Evolutionary conservation across 75 land plant species (phyloP).

Genomic region (Pinus taeda): DNA sequence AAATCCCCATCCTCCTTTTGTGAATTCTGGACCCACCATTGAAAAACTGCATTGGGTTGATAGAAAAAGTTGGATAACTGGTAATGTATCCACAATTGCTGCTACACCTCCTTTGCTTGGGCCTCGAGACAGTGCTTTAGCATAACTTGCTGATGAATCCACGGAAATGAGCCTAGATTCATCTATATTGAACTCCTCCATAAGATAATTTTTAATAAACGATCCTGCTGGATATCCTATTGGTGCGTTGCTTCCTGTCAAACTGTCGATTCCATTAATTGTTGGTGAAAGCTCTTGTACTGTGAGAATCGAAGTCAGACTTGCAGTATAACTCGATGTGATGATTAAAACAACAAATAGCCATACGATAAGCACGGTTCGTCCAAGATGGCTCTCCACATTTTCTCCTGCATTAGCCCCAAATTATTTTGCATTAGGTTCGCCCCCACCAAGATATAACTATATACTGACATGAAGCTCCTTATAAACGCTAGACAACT

Average conservation of each 20-base stretch:
- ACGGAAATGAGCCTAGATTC: conserved; percentile 24
- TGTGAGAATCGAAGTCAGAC: conserved; percentile 59
- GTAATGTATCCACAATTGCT: conserved; percentile 24
- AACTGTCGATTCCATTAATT: conserved; percentile 25
- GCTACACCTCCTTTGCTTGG: conserved; percentile 18
- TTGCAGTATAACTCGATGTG: conserved; percentile 58
- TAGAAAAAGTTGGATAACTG: conserved; percentile 24
- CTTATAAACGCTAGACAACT: background rate
- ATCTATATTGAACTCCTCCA: conserved; percentile 20
- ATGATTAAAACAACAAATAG: conserved; percentile 49
- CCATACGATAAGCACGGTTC: conserved; percentile 55
- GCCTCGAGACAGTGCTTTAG: conserved; percentile 12
- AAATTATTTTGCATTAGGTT: background rate
- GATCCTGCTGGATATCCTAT: conserved; percentile 50
- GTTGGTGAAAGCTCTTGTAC: conserved; percentile 38
- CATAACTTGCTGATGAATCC: conserved; percentile 19
- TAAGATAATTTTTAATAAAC: conserved; percentile 25
- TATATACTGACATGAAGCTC: too few relatives aligned
- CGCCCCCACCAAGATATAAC: background rate
- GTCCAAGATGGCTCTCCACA: conserved; percentile 25
- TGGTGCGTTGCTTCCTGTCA: conserved; percentile 28
- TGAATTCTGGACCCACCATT: conserved; percentile 21
- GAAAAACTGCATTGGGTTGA: conserved; percentile 19
- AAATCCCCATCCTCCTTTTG: conserved; percentile 19
- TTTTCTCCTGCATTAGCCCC: conserved; percentile 23